phyloP scores from a whole-genome alignment of 805 yeast genomes.

The Yamadazyma sp. region DNA sequence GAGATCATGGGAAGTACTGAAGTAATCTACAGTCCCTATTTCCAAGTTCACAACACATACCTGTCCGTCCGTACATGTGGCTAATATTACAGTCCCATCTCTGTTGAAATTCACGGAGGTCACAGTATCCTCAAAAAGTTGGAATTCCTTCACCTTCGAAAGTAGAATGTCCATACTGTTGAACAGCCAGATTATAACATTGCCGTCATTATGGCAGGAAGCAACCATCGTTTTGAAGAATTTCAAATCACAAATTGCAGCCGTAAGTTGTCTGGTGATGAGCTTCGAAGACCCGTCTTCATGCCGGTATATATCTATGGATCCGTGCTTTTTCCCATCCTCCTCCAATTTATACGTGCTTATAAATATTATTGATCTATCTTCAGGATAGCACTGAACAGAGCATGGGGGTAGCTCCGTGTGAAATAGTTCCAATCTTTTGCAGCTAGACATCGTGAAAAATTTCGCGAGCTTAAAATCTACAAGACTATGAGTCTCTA shows the following conservation, averaged over 20 bases:
- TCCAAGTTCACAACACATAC: conserved; percentile 42
- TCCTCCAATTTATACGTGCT: conserved; percentile 80
- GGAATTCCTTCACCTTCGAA: neutral
- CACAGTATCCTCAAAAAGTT: conserved; percentile 28
- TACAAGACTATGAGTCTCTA: conserved; percentile 18
- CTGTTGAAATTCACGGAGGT: conserved; percentile 50
- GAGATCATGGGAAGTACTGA: conserved; percentile 53
- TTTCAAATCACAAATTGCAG: conserved; percentile 80
- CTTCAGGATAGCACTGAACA: conserved; percentile 56
- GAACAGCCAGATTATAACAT: conserved; percentile 59
- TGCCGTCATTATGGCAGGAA: conserved; percentile 83
- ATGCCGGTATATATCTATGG: conserved; percentile 43
- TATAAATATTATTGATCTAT: conserved; percentile 49
- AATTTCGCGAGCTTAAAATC: conserved; percentile 1
- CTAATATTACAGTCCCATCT: conserved; percentile 15
- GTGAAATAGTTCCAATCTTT: conserved; percentile 13
- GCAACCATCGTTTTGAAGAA: conserved; percentile 57
- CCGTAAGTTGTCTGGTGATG: conserved; percentile 26
- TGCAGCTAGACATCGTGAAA: conserved; percentile 9
- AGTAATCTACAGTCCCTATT: conserved; percentile 17
- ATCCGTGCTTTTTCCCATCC: conserved; percentile 63
- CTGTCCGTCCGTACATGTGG: conserved; percentile 71
- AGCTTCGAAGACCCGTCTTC: conserved; percentile 6
- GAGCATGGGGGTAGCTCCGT: conserved; percentile 83
- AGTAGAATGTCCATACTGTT: conserved; percentile 5